phyloP scores from a whole-genome alignment of 345 rosid genomes.

The Corymbia maculata region DNA sequence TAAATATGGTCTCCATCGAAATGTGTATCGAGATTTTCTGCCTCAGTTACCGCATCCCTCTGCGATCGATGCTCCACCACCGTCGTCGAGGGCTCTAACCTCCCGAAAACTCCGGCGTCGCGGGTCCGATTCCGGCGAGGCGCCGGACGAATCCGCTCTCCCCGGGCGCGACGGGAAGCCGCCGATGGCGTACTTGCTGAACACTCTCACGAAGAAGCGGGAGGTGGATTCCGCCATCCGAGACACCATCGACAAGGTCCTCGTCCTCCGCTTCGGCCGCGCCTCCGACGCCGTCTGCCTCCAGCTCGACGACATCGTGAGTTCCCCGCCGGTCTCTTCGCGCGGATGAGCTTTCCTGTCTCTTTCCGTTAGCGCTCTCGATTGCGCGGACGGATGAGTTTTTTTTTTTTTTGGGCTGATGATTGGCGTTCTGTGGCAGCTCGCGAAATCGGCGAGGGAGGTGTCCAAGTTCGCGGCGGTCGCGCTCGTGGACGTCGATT shows the following conservation, averaged over 20 bases:
- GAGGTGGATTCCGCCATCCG: slow-evolving; percentile 65
- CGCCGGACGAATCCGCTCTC: neutral
- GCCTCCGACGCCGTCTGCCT: slow-evolving; percentile 46
- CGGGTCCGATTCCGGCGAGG: neutral
- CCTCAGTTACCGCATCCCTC: too few relatives aligned
- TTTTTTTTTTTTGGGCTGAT: neutral
- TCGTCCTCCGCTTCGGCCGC: slow-evolving; percentile 89
- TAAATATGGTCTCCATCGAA: neutral
- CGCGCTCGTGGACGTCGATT: slow-evolving; percentile 64
- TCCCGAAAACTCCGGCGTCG: neutral
- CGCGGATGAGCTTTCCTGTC: neutral
- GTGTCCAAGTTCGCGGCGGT: slow-evolving; percentile 59
- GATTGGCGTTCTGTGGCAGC: slow-evolving; percentile 13
- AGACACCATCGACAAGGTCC: slow-evolving; percentile 81
- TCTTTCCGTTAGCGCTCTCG: neutral
- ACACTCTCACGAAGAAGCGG: slow-evolving; percentile 52
- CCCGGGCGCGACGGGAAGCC: neutral
- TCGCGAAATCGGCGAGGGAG: slow-evolving; percentile 63
- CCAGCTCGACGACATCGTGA: slow-evolving; percentile 64
- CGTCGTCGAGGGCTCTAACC: neutral
- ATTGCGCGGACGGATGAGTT: neutral
- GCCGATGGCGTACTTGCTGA: slow-evolving; percentile 41
- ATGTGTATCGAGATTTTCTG: neutral
- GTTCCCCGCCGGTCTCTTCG: neutral
- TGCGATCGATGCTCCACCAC: neutral